Conservation (phyloP, 176 grass and related monocot genomes). For the Phyllostachys edulis region DNA sequence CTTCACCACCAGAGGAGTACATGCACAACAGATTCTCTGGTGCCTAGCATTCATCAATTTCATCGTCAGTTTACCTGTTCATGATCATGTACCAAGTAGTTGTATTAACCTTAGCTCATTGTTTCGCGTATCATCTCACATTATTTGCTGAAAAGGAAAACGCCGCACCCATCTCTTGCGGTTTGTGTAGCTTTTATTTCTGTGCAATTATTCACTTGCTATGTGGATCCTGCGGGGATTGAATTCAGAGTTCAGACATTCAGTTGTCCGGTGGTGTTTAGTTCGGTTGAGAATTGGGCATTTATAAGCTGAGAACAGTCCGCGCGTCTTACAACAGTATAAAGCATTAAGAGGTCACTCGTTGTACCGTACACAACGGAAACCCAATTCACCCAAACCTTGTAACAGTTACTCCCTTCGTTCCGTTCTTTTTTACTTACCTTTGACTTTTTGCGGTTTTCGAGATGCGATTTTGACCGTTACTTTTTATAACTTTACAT, state of each 20-base stretch:
- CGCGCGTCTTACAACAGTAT: not conserved
- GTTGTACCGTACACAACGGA: not conserved
- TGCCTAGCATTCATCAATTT: constrained; percentile 55
- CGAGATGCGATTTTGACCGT: too few species aligned
- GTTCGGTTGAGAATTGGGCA: not conserved
- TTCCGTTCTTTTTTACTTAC: too few species aligned
- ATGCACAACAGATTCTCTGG: constrained; percentile 46
- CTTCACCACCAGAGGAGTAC: constrained; percentile 29
- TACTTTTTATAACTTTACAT: too few species aligned
- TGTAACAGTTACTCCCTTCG: not conserved
- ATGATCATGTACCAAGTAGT: constrained; percentile 58
- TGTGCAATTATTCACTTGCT: not conserved
- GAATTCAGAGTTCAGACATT: not conserved
- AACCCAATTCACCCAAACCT: not conserved
- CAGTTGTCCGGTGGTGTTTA: not conserved
- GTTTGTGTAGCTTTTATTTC: constrained; percentile 28
- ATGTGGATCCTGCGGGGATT: not conserved
- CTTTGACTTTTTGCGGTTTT: too few species aligned
- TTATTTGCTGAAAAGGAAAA: constrained; percentile 55
- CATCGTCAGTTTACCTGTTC: constrained; percentile 60
- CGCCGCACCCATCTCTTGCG: constrained; percentile 28
- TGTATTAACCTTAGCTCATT: constrained; percentile 48
- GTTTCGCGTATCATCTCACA: constrained; percentile 44
- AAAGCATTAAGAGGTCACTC: not conserved
- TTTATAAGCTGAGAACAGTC: not conserved